These are phyloP conservation scores for Aspergillus affinis DNA, from an alignment of 495 filamentous ascomycete genomes.

Conservation along the genomic window DNA sequence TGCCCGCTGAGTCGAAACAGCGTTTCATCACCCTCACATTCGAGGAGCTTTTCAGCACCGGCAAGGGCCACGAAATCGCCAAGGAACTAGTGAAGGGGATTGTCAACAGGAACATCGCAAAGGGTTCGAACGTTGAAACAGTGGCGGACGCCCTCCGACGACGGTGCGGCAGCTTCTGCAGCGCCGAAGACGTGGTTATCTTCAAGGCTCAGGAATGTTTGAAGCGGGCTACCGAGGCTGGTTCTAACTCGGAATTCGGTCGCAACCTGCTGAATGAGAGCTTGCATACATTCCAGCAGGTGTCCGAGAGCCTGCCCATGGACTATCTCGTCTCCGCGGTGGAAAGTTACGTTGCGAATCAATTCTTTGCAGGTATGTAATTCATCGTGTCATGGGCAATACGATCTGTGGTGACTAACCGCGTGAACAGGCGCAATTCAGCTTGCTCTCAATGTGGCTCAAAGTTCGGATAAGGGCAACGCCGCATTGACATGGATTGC, in stretches of 20 bases:
- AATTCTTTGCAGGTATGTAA: slow-evolving; percentile 73
- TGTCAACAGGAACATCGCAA: slow-evolving; percentile 94
- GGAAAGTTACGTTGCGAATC: slow-evolving; percentile 70
- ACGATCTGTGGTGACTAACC: slow-evolving; percentile 12
- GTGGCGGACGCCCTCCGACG: slow-evolving; percentile 89
- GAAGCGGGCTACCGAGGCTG: slow-evolving; percentile 78
- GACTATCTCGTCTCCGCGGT: slow-evolving; percentile 78
- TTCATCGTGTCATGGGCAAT: neutral
- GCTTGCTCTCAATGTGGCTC: slow-evolving; percentile 76
- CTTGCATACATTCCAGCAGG: slow-evolving; percentile 81
- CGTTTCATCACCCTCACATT: slow-evolving; percentile 76
- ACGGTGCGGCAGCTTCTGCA: slow-evolving; percentile 94
- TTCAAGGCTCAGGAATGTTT: slow-evolving; percentile 97
- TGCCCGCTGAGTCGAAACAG: slow-evolving; percentile 67
- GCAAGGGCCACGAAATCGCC: slow-evolving; percentile 81
- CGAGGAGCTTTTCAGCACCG: slow-evolving; percentile 77
- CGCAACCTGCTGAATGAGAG: slow-evolving; percentile 85
- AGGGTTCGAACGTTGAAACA: slow-evolving; percentile 93
- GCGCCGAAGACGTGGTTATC: slow-evolving; percentile 90
- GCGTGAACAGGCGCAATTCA: slow-evolving; percentile 73
- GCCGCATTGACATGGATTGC: slow-evolving; percentile 73
- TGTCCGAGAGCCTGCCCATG: slow-evolving; percentile 75
- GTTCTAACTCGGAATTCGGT: slow-evolving; percentile 70
- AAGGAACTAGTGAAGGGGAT: slow-evolving; percentile 97
- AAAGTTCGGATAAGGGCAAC: slow-evolving; percentile 80